Conservation (phyloP, 2,329 filamentous ascomycete species). For the Chrysoporthe cubensis region DNA sequence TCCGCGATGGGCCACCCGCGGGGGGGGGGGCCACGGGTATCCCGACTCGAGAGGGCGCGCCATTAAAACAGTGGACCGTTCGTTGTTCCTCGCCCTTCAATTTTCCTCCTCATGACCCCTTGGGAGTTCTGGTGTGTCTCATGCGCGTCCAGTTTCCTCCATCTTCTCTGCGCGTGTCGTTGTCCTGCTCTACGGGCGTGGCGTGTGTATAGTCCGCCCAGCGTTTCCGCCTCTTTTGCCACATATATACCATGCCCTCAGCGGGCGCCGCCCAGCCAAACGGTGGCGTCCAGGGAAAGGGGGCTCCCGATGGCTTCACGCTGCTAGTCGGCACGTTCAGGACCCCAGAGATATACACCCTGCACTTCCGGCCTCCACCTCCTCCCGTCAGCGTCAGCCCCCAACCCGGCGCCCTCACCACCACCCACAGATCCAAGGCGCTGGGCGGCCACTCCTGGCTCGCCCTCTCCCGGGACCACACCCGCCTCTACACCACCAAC, state of each 20-base stretch:
- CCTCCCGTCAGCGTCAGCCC: neutral
- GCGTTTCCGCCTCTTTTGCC: neutral
- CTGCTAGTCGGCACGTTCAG: constrained; percentile 28
- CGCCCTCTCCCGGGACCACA: constrained; percentile 27
- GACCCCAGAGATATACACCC: constrained; percentile 22
- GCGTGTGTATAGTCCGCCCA: neutral
- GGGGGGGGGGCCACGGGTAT: neutral
- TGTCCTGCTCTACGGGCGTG: too few relatives aligned
- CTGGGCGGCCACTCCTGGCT: constrained; percentile 31
- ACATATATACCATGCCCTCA: neutral
- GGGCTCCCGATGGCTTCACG: constrained; percentile 18
- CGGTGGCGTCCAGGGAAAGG: neutral
- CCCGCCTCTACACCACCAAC: constrained; percentile 28
- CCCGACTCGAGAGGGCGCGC: neutral
- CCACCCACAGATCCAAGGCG: constrained; percentile 22
- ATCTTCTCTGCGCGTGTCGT: too few relatives aligned
- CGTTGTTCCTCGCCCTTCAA: neutral
- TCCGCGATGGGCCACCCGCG: constrained; percentile 10
- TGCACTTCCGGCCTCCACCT: constrained; percentile 20
- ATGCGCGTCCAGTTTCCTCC: too few relatives aligned
- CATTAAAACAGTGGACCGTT: neutral
- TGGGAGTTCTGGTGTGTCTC: neutral
- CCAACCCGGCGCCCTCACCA: constrained; percentile 12
- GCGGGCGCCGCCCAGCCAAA: neutral
- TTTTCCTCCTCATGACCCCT: neutral